Conservation (phyloP, 2,329 filamentous ascomycete genomes). For the Nemania abortiva region DNA sequence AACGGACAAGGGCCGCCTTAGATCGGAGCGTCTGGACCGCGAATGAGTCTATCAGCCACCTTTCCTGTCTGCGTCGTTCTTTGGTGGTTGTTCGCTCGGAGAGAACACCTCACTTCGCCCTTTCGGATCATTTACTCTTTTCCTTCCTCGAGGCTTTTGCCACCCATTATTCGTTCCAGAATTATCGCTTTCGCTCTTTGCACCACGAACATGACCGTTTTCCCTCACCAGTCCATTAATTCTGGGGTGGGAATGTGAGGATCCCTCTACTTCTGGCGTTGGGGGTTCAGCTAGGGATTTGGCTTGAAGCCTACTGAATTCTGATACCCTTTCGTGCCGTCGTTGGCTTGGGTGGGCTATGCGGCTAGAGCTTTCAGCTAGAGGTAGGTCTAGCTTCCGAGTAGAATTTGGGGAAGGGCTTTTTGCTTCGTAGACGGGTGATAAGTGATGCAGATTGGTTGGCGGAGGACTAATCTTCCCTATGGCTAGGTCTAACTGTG, state of each 20-base stretch:
- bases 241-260: constrained; percentile 48
- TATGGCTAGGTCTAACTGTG: constrained; percentile 68
- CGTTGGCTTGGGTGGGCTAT: constrained; percentile 30
- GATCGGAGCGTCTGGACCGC: constrained; percentile 26
- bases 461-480: constrained; percentile 57
- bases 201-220: constrained; percentile 66
- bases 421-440: constrained; percentile 79
- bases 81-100: constrained; percentile 67
- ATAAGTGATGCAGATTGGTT: constrained; percentile 67
- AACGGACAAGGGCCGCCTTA: constrained; percentile 35
- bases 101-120: constrained; percentile 56
- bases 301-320: constrained; percentile 47
- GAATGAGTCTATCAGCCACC: constrained; percentile 63
- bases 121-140: constrained; percentile 64
- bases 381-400: constrained; percentile 63
- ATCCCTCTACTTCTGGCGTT: constrained; percentile 42
- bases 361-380: constrained; percentile 43
- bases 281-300: constrained; percentile 45
- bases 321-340: constrained; percentile 41
- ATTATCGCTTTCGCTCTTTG: constrained; percentile 66
- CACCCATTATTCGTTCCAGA: constrained; percentile 59
- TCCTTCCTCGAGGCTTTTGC: constrained; percentile 69
- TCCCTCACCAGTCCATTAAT: constrained; percentile 58
- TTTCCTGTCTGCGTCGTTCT: constrained; percentile 71
- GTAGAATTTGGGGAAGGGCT: constrained; percentile 75